phyloP scores from a whole-genome alignment of 768 basidiomycete genomes.

The Mycena filopes region DNA sequence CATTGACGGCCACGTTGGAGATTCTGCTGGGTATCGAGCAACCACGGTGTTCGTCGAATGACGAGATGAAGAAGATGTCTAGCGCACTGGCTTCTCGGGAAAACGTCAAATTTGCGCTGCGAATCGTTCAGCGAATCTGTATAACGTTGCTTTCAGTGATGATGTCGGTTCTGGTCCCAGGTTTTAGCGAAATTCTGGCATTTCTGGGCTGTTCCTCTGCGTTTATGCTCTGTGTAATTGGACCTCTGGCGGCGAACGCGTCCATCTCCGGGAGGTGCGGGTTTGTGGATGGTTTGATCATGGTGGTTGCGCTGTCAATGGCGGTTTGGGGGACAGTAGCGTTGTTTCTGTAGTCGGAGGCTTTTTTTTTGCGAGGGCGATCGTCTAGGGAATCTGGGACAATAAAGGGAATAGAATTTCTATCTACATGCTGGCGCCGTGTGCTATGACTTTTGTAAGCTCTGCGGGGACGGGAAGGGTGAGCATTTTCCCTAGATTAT shows the following conservation, averaged over 20 bases:
- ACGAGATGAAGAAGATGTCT: conserved; percentile 49
- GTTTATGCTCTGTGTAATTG: conserved; percentile 78
- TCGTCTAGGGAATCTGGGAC: neutral
- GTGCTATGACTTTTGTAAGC: conserved; percentile 79
- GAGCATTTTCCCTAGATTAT: neutral
- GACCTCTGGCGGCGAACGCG: conserved; percentile 80
- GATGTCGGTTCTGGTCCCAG: conserved; percentile 80
- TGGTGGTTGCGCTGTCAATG: conserved; percentile 68
- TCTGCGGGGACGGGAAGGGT: conserved; percentile 54
- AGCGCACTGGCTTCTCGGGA: conserved; percentile 40
- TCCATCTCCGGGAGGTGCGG: conserved; percentile 61
- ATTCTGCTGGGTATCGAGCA: conserved; percentile 75
- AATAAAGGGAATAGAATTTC: conserved; percentile 24
- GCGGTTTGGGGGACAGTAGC: conserved; percentile 82
- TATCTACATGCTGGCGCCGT: conserved; percentile 54
- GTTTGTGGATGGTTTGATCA: conserved; percentile 62
- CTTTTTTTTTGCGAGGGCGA: neutral
- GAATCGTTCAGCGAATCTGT: conserved; percentile 64
- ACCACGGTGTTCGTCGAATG: conserved; percentile 43
- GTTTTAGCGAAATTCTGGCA: conserved; percentile 87
- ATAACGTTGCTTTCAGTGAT: conserved; percentile 70
- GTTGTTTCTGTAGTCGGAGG: conserved; percentile 59
- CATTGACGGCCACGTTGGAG: conserved; percentile 88
- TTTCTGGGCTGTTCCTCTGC: conserved; percentile 93
- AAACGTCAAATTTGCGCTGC: conserved; percentile 51